phyloP scores from a whole-genome alignment of 2,329 filamentous ascomycete species.

The Hymenoscyphus albidus region DNA sequence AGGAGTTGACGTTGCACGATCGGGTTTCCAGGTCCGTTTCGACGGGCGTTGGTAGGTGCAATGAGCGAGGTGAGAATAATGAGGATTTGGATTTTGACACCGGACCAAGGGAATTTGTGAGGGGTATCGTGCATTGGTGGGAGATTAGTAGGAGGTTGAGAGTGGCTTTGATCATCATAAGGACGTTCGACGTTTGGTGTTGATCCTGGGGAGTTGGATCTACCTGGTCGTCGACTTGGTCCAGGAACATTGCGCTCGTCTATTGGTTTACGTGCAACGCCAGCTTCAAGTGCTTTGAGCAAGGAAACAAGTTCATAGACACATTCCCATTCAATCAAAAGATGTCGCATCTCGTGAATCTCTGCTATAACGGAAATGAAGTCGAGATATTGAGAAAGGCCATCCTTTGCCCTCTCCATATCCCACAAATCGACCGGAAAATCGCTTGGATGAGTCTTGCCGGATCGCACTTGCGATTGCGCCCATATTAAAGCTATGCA shows the following conservation, averaged over 20 bases:
- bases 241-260: conserved; percentile 41
- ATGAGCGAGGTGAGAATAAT: conserved; percentile 85
- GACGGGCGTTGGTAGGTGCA: conserved; percentile 67
- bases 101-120: conserved; percentile 61
- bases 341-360: conserved; percentile 74
- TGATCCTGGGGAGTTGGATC: conserved; percentile 6
- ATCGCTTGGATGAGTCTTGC: conserved; percentile 72
- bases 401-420: conserved; percentile 95
- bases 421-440: conserved; percentile 96
- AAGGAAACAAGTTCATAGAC: conserved; percentile 84
- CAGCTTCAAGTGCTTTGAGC: conserved; percentile 80
- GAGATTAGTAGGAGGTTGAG: conserved; percentile 43
- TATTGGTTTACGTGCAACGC: conserved; percentile 77
- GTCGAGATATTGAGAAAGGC: conserved; percentile 88
- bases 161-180: conserved; percentile 46
- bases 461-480: conserved; percentile 82
- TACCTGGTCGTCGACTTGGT: conserved; percentile 38
- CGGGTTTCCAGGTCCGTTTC: conserved; percentile 59
- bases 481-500: conserved; percentile 92
- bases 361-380: conserved; percentile 89
- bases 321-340: conserved; percentile 88
- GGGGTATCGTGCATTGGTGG: conserved; percentile 59
- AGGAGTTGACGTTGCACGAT: conserved; percentile 86
- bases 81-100: conserved; percentile 89
- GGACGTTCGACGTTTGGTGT: conserved; percentile 57